A percentile compares a stretch with the other conserved stretches of the same genome.
These are phyloP conservation scores for Blepharisma japonicum DNA, from an alignment of 73 alveolate species.

Conservation along the genomic window DNA sequence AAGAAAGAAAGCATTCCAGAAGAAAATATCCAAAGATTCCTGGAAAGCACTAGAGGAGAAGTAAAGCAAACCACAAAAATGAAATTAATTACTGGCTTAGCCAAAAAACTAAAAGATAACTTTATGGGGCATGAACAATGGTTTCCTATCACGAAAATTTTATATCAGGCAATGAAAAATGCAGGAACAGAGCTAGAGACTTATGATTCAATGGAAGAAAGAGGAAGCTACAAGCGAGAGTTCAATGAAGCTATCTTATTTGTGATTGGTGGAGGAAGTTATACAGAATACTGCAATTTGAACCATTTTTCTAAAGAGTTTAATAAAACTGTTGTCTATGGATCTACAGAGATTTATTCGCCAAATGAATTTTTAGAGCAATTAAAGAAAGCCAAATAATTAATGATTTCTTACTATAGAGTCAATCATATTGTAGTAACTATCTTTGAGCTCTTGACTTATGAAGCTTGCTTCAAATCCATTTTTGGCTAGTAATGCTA, in stretches of 20 bases:
- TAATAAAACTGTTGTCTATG: constrained; percentile 14
- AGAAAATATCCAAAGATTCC: background rate
- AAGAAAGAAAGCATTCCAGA: background rate
- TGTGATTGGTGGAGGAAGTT: constrained; percentile 26
- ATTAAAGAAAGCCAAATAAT: background rate
- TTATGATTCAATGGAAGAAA: background rate
- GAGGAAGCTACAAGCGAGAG: background rate
- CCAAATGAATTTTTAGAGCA: constrained; percentile 14
- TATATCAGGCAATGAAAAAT: background rate
- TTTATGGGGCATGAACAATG: background rate
- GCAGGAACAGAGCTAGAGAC: background rate
- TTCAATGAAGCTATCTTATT: constrained; percentile 7
- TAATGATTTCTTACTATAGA: background rate
- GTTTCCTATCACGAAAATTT: background rate
- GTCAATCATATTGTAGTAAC: background rate
- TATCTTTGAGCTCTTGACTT: background rate
- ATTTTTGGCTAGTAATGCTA: background rate
- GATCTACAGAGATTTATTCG: background rate
- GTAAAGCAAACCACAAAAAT: background rate
- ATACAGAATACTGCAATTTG: constrained; percentile 15
- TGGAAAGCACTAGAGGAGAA: background rate
- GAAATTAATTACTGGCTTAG: background rate
- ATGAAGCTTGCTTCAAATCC: background rate
- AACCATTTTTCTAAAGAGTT: background rate
- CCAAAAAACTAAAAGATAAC: background rate